Evolutionary conservation across 192 early-diverging fungal genomes (phyloP).

Genomic region (Podila epicladia): DNA sequence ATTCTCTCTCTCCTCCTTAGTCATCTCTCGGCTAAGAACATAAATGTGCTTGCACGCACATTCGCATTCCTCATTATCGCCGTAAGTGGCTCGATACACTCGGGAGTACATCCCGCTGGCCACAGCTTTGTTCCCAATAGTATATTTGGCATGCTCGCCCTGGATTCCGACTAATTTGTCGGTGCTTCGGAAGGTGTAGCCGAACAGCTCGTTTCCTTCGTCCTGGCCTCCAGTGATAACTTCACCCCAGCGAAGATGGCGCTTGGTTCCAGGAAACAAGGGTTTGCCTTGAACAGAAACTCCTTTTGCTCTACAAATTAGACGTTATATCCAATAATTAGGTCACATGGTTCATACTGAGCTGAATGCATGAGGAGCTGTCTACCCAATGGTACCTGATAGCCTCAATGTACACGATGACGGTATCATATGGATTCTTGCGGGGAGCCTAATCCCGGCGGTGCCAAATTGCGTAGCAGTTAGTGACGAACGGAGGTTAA

Average conservation of each 20-base stretch:
- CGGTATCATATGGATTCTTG: neutral
- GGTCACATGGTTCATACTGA: neutral
- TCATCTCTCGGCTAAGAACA: neutral
- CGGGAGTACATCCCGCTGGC: conserved; percentile 12
- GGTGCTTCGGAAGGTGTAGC: conserved; percentile 2
- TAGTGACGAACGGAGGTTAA: neutral
- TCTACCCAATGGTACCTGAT: neutral
- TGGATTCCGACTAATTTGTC: neutral
- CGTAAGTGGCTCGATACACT: conserved; percentile 18
- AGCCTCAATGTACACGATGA: conserved; percentile 3
- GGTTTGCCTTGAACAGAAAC: conserved; percentile 2
- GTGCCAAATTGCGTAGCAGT: neutral
- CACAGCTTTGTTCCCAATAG: neutral
- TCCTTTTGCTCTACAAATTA: neutral
- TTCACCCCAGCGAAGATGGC: neutral
- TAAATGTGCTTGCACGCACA: conserved; percentile 32
- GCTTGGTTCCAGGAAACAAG: neutral
- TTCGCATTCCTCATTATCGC: neutral
- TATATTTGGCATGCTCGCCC: neutral
- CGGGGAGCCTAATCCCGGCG: no score
- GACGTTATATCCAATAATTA: neutral
- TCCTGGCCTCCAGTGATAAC: conserved; percentile 1
- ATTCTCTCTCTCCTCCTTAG: neutral
- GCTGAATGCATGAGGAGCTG: neutral
- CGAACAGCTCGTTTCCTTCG: neutral